Evolutionary conservation across 1,284 basidiomycete genomes (phyloP), one percentile per base, ranked within the genome.

Genomic region (Laetiporus sulphureus): DNA sequence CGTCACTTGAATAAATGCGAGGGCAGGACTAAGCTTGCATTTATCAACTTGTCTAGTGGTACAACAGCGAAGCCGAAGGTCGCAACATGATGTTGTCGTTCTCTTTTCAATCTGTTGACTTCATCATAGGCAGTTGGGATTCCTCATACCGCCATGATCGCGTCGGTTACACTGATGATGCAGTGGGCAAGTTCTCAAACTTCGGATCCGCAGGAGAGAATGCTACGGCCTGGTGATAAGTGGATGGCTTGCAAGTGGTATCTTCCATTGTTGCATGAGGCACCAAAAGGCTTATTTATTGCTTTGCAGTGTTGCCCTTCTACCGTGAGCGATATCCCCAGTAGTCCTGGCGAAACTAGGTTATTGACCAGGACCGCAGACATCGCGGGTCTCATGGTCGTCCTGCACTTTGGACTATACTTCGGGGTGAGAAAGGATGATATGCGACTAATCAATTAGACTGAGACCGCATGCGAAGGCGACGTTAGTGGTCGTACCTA

Each of bases 21-120:
- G 60, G 77, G 68, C 18, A 78, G 71, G 60, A 78, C 68, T 10
- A 80, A 81, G 47, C 51, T 89, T 3, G 89, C 88, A 1, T 81
- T 91, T 50, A 62, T 89, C 29, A 79, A 72, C 39, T 89, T 91
- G 59, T 89, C 84, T 0, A 86, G 81, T 42, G 89, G 88, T n/a
- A 91, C 89, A 2, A 91, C 89, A 47, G 88, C 88, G 7, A 78
- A 73, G 53, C 84, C 89, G 2, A 91, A 91, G 72, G 86, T 84
- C n/a, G n/a, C n/a, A n/a, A n/a, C n/a, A 5, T 27, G 44, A n/a
- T n/a, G n/a, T n/a, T n/a, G n/a, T 47, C 27, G 36, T 23, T 1
- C 2, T 8, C 6, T 10, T n/a, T 5, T 7, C 35, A 13, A 27
- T 2, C 3, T 21, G 12, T 33, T 11, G 11, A 18, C 21, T 20